Percentiles rank a stretch among this genome's conserved stretches.
phyloP scores from a whole-genome alignment of 495 filamentous ascomycete species.

The Aspergillus biplanus region DNA sequence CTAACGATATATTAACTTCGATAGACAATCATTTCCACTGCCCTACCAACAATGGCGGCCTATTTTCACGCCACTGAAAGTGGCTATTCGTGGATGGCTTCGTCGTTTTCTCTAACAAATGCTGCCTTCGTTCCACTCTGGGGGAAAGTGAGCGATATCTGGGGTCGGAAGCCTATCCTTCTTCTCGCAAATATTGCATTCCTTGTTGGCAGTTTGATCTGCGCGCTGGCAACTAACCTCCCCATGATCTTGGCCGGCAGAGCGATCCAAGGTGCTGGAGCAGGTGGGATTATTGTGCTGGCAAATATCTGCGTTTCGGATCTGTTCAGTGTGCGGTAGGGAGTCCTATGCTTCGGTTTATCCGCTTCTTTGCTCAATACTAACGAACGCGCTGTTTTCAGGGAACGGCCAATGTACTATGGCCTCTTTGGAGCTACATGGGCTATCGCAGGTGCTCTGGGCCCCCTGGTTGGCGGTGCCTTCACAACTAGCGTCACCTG shows the following conservation, averaged over 20 bases:
- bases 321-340: slow-evolving; percentile 69
- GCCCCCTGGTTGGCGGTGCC: slow-evolving; percentile 75
- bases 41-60: slow-evolving; percentile 65
- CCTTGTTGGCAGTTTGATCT: slow-evolving; percentile 74
- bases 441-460: slow-evolving; percentile 73
- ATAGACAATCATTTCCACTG: slow-evolving; percentile 57
- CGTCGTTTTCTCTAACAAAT: slow-evolving; percentile 70
- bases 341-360: background rate
- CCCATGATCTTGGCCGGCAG: slow-evolving; percentile 75
- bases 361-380: slow-evolving; percentile 7
- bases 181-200: slow-evolving; percentile 74
- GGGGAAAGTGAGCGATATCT: slow-evolving; percentile 88
- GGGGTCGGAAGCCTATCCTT: slow-evolving; percentile 80
- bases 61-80: slow-evolving; percentile 62
- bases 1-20: background rate
- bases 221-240: slow-evolving; percentile 67
- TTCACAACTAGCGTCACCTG: slow-evolving; percentile 67
- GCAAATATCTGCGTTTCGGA: slow-evolving; percentile 84
- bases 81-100: slow-evolving; percentile 79
- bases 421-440: slow-evolving; percentile 70
- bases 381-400: slow-evolving; percentile 25
- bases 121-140: slow-evolving; percentile 71
- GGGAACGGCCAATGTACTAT: slow-evolving; percentile 65
- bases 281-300: slow-evolving; percentile 78
- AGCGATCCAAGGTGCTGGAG: slow-evolving; percentile 82